These are phyloP conservation scores for Lactarius evosmus DNA, from an alignment of 768 basidiomycete genomes.

Conservation along the genomic window DNA sequence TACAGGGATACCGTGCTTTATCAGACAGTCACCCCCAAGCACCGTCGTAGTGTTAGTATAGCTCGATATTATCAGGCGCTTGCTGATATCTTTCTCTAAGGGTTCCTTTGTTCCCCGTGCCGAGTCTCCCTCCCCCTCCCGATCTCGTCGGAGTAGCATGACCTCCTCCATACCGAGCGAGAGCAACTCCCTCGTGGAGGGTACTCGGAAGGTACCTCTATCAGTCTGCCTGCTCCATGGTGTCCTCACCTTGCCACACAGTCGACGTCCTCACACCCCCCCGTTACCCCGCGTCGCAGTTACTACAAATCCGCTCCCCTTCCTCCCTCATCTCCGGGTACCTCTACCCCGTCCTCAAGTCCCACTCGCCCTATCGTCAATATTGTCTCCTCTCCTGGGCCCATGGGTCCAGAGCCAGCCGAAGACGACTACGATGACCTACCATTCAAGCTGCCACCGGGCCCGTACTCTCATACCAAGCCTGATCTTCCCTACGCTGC, in stretches of 20 bases:
- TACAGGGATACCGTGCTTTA: slow-evolving; percentile 28
- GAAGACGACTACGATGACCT: slow-evolving; percentile 64
- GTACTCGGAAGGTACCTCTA: slow-evolving; percentile 34
- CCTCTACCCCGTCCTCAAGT: slow-evolving; percentile 60
- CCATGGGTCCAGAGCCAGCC: slow-evolving; percentile 61
- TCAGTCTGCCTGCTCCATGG: slow-evolving; percentile 33
- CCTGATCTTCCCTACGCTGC: slow-evolving; percentile 93
- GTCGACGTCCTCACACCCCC: slow-evolving; percentile 39
- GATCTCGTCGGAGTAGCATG: slow-evolving; percentile 24
- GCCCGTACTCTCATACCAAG: slow-evolving; percentile 75
- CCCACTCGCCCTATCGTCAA: slow-evolving; percentile 60
- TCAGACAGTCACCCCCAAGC: slow-evolving; percentile 25
- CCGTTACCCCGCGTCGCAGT: slow-evolving; percentile 49
- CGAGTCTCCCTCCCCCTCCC: slow-evolving; percentile 28
- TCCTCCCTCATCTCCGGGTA: slow-evolving; percentile 59
- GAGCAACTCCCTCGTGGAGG: slow-evolving; percentile 25
- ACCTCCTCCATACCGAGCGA: slow-evolving; percentile 27
- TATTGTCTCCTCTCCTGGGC: slow-evolving; percentile 81
- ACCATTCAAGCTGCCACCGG: slow-evolving; percentile 77
- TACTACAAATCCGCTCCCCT: slow-evolving; percentile 44
- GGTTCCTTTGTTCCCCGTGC: slow-evolving; percentile 21
- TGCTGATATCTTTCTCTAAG: slow-evolving; percentile 11
- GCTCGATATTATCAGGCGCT: not conserved
- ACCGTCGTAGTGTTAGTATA: slow-evolving; percentile 22
- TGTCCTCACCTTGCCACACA: slow-evolving; percentile 29